Percentiles rank a stretch among this genome's conserved stretches.
Conservation (phyloP, 2,329 filamentous ascomycete genomes). For the Tricladium varicosporioides region DNA sequence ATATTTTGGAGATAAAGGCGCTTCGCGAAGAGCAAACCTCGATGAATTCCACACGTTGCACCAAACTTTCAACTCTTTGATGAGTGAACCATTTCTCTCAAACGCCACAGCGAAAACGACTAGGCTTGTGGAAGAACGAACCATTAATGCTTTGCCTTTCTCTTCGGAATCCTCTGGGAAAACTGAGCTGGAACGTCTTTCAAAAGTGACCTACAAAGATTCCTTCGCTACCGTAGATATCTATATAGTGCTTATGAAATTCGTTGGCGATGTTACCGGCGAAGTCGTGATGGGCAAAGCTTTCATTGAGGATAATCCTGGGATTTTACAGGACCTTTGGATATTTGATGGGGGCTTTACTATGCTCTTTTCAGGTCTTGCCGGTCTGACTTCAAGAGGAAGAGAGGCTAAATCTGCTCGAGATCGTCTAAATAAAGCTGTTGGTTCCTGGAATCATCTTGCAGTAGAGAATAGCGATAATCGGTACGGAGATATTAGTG, state of each 20-base stretch:
- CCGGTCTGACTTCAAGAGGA: conserved; percentile 40
- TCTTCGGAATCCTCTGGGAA: too few species aligned
- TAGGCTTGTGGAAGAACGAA: too few species aligned
- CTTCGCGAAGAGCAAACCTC: too few species aligned
- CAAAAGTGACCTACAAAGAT: too few species aligned
- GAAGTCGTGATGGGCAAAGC: conserved; percentile 47
- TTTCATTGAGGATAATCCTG: conserved; percentile 47
- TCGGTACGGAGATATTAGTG: conserved; percentile 37
- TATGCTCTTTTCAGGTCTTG: conserved; percentile 49
- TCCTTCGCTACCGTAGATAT: too few species aligned
- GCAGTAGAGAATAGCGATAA: conserved; percentile 25
- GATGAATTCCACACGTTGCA: too few species aligned
- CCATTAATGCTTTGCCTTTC: too few species aligned
- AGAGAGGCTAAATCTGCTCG: conserved; percentile 42
- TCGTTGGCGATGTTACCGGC: conserved; percentile 47
- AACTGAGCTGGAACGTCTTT: too few species aligned
- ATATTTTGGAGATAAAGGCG: too few species aligned
- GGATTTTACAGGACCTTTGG: conserved; percentile 51
- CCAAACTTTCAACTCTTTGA: too few species aligned
- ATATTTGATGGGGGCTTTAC: conserved; percentile 50
- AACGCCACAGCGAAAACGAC: too few species aligned
- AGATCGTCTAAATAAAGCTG: conserved; percentile 29
- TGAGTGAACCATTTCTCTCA: too few species aligned
- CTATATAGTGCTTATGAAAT: conserved; percentile 39
- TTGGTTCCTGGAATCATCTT: conserved; percentile 40